These are phyloP conservation scores for Catunica adiposa DNA, from an alignment of 2,329 filamentous ascomycete genomes.

Conservation along the genomic window DNA sequence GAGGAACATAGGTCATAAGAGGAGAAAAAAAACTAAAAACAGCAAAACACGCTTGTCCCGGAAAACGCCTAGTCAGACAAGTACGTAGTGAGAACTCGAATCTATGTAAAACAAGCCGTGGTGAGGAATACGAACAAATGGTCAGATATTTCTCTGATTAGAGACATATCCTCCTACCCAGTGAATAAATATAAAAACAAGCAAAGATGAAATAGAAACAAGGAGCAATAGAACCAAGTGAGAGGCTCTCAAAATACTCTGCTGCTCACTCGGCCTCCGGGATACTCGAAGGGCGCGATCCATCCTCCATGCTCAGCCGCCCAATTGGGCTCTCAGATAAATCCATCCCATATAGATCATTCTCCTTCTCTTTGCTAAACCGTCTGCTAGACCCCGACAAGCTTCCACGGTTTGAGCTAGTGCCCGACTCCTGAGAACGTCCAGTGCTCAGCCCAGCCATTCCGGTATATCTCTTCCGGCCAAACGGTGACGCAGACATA, in stretches of 20 bases:
- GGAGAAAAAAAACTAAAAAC: slow-evolving; percentile 7
- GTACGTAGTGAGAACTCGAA: not conserved
- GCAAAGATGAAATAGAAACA: not conserved
- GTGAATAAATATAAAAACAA: not conserved
- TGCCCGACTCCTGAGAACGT: slow-evolving; percentile 23
- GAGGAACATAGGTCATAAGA: not conserved
- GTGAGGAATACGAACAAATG: not conserved
- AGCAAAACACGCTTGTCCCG: not conserved
- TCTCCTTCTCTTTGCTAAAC: slow-evolving; percentile 18
- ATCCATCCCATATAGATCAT: slow-evolving; percentile 12
- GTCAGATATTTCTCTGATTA: not conserved
- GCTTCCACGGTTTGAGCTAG: slow-evolving; percentile 7
- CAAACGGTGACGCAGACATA: slow-evolving; percentile 25
- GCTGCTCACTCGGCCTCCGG: not conserved
- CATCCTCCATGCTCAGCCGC: slow-evolving; percentile 42
- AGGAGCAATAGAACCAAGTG: not conserved
- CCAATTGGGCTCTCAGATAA: slow-evolving; percentile 25
- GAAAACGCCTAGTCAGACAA: not conserved
- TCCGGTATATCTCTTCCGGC: slow-evolving; percentile 30
- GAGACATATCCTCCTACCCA: too few species aligned
- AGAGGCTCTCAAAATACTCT: not conserved
- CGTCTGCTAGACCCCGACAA: slow-evolving; percentile 4
- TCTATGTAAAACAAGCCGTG: too few species aligned
- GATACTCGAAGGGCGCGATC: slow-evolving; percentile 10
- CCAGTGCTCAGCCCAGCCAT: slow-evolving; percentile 22